phyloP scores from a whole-genome alignment of 345 rosid species.

The Arabidopsis arenosa region DNA sequence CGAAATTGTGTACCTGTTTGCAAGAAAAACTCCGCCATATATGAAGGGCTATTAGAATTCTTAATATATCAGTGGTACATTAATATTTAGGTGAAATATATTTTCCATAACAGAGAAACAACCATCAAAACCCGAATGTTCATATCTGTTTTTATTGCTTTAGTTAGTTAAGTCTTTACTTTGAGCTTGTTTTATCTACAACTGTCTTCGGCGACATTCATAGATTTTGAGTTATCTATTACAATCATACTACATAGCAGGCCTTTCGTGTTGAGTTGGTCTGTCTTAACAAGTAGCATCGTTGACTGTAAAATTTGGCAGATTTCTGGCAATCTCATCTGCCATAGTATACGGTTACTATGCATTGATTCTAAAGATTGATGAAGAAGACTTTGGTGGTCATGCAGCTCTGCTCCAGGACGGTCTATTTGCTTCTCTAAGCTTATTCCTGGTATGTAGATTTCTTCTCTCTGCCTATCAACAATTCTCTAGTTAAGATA shows the following conservation, averaged over 20 bases:
- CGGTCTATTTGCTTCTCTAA: constrained; percentile 90
- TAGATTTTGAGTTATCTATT: neutral
- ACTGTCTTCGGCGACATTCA: neutral
- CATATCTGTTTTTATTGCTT: neutral
- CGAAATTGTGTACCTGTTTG: neutral
- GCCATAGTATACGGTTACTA: constrained; percentile 86
- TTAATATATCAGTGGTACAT: too few species aligned
- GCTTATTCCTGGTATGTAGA: constrained; percentile 79
- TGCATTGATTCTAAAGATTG: constrained; percentile 81
- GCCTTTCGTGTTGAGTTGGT: neutral
- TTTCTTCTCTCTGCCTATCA: neutral
- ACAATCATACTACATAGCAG: constrained; percentile 9
- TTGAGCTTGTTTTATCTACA: neutral
- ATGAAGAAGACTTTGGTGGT: constrained; percentile 98
- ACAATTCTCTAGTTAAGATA: neutral
- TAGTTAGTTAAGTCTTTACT: neutral
- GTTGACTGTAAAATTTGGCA: constrained; percentile 42
- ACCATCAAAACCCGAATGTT: neutral
- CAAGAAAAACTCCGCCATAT: neutral
- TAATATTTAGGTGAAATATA: neutral
- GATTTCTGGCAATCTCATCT: constrained; percentile 76
- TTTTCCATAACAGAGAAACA: neutral
- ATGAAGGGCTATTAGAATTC: too few species aligned
- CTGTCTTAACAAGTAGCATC: neutral
- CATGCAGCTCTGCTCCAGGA: constrained; percentile 94